phyloP scores from a whole-genome alignment of 2,329 filamentous ascomycete species.

The Cladosporium velox region DNA sequence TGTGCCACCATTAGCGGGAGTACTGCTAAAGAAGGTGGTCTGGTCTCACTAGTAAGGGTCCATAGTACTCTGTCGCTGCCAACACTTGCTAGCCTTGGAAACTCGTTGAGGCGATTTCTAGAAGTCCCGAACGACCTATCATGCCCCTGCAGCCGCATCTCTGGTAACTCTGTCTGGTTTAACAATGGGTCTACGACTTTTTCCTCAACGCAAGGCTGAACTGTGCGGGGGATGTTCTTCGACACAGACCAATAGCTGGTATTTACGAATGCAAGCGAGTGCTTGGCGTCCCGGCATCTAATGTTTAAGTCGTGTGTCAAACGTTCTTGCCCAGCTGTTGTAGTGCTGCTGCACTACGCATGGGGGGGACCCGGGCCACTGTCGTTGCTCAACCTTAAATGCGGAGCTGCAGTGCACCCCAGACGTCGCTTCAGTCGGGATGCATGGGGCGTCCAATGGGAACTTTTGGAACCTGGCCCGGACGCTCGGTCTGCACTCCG shows the following conservation, averaged over 20 bases:
- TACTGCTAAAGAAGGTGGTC: neutral
- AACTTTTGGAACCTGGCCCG: neutral
- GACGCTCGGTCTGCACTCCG: neutral
- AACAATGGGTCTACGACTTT: neutral
- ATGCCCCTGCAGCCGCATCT: neutral
- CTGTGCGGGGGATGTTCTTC: neutral
- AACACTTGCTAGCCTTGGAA: neutral
- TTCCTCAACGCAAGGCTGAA: neutral
- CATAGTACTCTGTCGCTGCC: neutral
- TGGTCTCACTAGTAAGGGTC: neutral
- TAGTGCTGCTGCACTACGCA: neutral
- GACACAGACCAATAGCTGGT: neutral
- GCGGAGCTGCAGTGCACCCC: neutral
- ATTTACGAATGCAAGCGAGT: neutral
- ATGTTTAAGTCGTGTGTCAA: neutral
- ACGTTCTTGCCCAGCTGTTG: neutral
- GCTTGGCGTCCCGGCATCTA: neutral
- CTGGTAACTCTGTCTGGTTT: neutral
- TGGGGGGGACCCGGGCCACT: neutral
- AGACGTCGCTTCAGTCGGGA: neutral
- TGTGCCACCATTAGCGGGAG: neutral
- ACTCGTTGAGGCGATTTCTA: neutral
- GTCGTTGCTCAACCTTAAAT: neutral
- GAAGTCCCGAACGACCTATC: neutral
- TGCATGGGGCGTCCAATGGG: neutral